Base-by-base conservation (phyloP, 768 basidiomycete species). In the Grammothele lineata region DNA sequence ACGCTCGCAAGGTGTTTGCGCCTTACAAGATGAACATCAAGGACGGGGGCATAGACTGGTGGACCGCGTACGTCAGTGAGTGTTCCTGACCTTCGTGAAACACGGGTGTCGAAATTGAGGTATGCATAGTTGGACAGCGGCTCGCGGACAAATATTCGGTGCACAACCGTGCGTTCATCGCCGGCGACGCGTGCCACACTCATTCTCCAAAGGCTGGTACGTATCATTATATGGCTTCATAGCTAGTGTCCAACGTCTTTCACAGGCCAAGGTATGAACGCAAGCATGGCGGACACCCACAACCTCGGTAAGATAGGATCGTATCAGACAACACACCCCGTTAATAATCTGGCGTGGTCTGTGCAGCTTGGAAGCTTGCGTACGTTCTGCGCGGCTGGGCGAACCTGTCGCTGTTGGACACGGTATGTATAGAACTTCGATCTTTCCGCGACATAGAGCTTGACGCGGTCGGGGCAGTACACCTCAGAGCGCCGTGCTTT, bases 401-500 rank as follows among this genome's bases (percentile, higher is more conserved):
- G 14, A 58, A 70, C 14, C 63, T 69, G 30, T 69, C 70, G 0
- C 51, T 80, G n/a, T 61, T 80, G 18, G 66, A 71, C 38, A 76
- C 73, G 14, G 72, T 77, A 44, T 46, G 71, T 57, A 6, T 30
- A 7, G 15, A 11, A 7, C 18, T 23, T 41, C 19, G 43, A 26
- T 14, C 24, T 18, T n/a, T n/a, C n/a, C 8, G 14, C 8, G 14
- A 14, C 27, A 30, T 62, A 53, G 14, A 1, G 2, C 15, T 32
- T 1, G 14, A 7, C 27, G 7, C 27, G n/a, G n/a, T n/a, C 10
- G n/a, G n/a, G 2, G 37, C 36, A 78, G 76, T 78, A 78, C 58
- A 76, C 77, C 46, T 66, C 66, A n/a, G 80, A 81, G 58, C 71
- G 80, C 6, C 70, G 73, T 32, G 69, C 72, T 54, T 78, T 67